Base-by-base conservation (phyloP, 306 rosid species). In the Pterocarpus macrocarpus region DNA sequence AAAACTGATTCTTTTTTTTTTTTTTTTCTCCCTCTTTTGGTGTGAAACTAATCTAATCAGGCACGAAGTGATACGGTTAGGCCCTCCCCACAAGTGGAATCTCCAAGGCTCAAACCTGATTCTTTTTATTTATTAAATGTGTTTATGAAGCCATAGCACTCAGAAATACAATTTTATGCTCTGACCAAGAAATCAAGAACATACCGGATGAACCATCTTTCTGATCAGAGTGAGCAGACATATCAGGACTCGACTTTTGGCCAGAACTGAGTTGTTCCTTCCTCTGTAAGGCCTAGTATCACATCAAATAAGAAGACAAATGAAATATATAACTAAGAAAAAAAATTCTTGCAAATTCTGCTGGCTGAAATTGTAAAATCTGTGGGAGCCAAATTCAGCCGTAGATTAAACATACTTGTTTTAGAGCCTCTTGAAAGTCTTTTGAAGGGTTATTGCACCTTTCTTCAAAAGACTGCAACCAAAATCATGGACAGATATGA, bases 361-460 rank as follows among this genome's bases (percentile, higher is more conserved):
- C 69, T 14, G 64, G 72, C 33, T 73, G 82, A 77, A 67, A 69
- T 39, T 56, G 52, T 71, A 69, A 84, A 64, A 59, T 78, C 10
- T 33, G 30, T 43, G 11, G 73, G 58, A 58, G 67, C 63, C 32
- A 41, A 76, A 83, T 8, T 49, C 38, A 35, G 55, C 33, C 56
- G 39, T 58, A 63, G 28, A 49, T 56, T 65, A 79, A 68, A 62
- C 87, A 58, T 83, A 88, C 91, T 70, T 88, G 86, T 84, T 88
- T 74, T 81, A 88, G 81, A 80, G 91, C 91, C n/a, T 69, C 87
- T 85, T 90, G 94, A 83, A 88, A 90, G 78, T 88, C 92, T 71
- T 81, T 58, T 50, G 87, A 79, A 28, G 94, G 86, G 86, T 90
- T 86, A 72, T 80, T 74, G 74, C 92, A 85, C 80, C 89, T 83